A percentile compares a stretch with the other conserved stretches of the same genome.
These are phyloP conservation scores for Meyerozyma sp. DNA, from an alignment of 1,139 yeast genomes.

Conservation along the genomic window DNA sequence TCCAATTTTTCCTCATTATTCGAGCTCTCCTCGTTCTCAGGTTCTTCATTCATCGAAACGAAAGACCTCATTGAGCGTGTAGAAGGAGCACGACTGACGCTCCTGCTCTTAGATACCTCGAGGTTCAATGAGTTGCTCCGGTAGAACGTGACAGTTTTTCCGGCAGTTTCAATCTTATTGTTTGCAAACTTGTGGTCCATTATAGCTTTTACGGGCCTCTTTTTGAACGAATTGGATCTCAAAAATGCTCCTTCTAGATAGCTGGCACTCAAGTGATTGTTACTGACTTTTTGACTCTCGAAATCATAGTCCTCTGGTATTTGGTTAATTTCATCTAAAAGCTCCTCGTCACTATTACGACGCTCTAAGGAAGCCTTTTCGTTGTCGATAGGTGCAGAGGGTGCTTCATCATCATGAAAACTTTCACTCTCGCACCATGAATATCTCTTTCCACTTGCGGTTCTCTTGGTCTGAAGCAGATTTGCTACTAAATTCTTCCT, in stretches of 20 bases:
- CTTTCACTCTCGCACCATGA: background rate
- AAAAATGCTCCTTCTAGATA: constrained; percentile 11
- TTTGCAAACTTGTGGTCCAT: constrained; percentile 13
- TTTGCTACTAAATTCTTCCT: background rate
- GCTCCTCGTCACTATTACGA: constrained; percentile 2
- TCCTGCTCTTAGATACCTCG: constrained; percentile 10
- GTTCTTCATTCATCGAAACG: constrained; percentile 19
- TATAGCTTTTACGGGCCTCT: constrained; percentile 28
- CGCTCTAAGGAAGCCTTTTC: background rate
- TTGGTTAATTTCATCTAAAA: constrained; percentile 46
- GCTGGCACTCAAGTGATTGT: background rate
- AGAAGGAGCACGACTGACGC: constrained; percentile 26
- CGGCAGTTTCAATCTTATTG: constrained; percentile 40
- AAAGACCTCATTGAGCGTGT: constrained; percentile 23
- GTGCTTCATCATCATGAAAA: background rate
- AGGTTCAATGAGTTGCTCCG: background rate
- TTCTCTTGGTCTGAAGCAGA: background rate
- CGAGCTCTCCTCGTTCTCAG: constrained; percentile 12
- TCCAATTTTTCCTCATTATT: background rate
- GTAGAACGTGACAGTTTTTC: constrained; percentile 56
- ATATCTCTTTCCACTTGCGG: background rate
- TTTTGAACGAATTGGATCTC: constrained; percentile 34
- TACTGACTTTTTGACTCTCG: constrained; percentile 12
- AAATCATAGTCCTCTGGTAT: constrained; percentile 60
- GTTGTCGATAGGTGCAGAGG: background rate